Evolutionary conservation across 768 basidiomycete genomes (phyloP).

Genomic region (Russula lepida): DNA sequence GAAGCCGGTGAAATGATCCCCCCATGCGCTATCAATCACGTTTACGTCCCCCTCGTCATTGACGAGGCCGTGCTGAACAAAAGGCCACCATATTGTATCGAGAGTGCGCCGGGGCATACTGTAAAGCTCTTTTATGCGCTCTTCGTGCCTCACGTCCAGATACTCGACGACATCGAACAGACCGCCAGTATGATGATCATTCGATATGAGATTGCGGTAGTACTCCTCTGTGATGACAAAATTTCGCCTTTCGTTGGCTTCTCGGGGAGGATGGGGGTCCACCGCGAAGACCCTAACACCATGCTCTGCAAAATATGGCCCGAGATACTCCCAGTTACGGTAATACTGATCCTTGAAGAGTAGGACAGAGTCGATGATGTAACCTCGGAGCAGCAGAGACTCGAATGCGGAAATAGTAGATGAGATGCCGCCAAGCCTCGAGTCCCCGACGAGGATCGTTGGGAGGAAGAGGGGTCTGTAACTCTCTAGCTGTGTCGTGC

Average conservation of each 20-base stretch:
- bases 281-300: conserved; percentile 49
- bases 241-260: conserved; percentile 40
- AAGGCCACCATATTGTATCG: conserved; percentile 91
- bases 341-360: conserved; percentile 85
- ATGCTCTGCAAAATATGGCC: conserved; percentile 68
- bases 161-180: conserved; percentile 44
- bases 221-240: conserved; percentile 53
- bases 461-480: conserved; percentile 86
- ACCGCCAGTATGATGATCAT: conserved; percentile 28
- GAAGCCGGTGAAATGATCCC: conserved; percentile 79
- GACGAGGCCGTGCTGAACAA: conserved; percentile 81
- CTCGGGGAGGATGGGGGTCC: conserved; percentile 48
- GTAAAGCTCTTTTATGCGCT: conserved; percentile 64
- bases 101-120: conserved; percentile 73
- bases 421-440: conserved; percentile 89
- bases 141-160: conserved; percentile 53
- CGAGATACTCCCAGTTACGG: conserved; percentile 77
- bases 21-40: conserved; percentile 84
- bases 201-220: conserved; percentile 46
- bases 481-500: conserved; percentile 74
- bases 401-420: conserved; percentile 90
- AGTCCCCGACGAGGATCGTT: conserved; percentile 79
- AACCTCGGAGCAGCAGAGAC: conserved; percentile 83
- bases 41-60: conserved; percentile 65
- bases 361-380: conserved; percentile 75